Conservation (phyloP, 768 basidiomycete species). For the Ramaria sp. region DNA sequence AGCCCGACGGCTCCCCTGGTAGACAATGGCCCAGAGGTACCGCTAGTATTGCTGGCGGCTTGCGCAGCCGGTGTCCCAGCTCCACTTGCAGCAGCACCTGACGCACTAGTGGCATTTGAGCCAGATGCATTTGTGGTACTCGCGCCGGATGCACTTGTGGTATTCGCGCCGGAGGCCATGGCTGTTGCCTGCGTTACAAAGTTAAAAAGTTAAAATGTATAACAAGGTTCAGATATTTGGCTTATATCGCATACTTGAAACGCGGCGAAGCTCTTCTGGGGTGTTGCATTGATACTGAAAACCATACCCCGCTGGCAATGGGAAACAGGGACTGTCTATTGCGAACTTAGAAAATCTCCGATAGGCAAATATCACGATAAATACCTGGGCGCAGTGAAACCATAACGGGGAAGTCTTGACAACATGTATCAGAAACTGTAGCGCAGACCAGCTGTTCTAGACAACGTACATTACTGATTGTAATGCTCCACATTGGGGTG, state of each 20-base stretch:
- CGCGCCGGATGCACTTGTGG: slow-evolving; percentile 30
- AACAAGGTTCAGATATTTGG: slow-evolving; percentile 26
- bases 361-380: neutral
- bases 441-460: neutral
- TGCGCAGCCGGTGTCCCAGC: slow-evolving; percentile 20
- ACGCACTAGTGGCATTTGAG: slow-evolving; percentile 23
- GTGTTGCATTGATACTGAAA: slow-evolving; percentile 13
- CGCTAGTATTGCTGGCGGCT: slow-evolving; percentile 7
- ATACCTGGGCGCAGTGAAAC: slow-evolving; percentile 40
- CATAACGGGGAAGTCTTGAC: slow-evolving; percentile 35
- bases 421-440: neutral
- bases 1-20: neutral
- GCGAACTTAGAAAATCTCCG: neutral
- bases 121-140: slow-evolving; percentile 12
- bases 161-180: slow-evolving; percentile 7
- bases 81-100: neutral
- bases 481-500: slow-evolving; percentile 8
- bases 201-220: slow-evolving; percentile 9
- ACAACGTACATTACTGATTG: neutral
- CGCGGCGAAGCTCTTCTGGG: slow-evolving; percentile 30
- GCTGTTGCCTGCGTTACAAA: neutral
- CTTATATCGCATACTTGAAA: slow-evolving; percentile 45
- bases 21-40: neutral
- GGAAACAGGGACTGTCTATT: slow-evolving; percentile 22
- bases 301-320: slow-evolving; percentile 22